Evolutionary conservation across 768 basidiomycete species (phyloP).

Genomic region (Clitopilus hobsonii): DNA sequence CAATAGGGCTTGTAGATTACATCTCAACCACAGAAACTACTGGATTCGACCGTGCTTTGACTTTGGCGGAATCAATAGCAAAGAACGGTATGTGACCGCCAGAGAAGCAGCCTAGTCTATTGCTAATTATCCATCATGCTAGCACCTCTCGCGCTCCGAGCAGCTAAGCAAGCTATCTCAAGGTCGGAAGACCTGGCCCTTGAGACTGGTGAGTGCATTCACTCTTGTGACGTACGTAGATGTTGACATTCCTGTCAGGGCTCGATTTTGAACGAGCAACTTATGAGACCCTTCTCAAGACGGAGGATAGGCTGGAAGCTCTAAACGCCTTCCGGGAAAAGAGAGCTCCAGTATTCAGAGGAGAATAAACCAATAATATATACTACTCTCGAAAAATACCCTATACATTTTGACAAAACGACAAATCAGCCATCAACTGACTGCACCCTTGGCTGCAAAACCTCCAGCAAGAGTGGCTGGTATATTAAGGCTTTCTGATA

Average conservation of each 20-base stretch:
- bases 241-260: slow-evolving; percentile 33
- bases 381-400: neutral
- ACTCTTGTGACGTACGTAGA: neutral
- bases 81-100: slow-evolving; percentile 59
- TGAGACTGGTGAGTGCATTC: slow-evolving; percentile 53
- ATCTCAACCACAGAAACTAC: slow-evolving; percentile 55
- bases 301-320: slow-evolving; percentile 78
- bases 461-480: slow-evolving; percentile 48
- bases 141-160: slow-evolving; percentile 86
- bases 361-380: slow-evolving; percentile 49
- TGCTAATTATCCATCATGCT: neutral
- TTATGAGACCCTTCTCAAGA: slow-evolving; percentile 75
- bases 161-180: slow-evolving; percentile 83
- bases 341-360: slow-evolving; percentile 71
- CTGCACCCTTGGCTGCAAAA: slow-evolving; percentile 34
- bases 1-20: slow-evolving; percentile 80
- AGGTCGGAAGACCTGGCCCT: slow-evolving; percentile 74
- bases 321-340: slow-evolving; percentile 85
- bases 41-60: slow-evolving; percentile 67
- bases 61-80: slow-evolving; percentile 63
- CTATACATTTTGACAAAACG: neutral
- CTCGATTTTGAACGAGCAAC: slow-evolving; percentile 88
- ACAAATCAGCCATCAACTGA: slow-evolving; percentile 14
- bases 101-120: neutral
- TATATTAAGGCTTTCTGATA: slow-evolving; percentile 54